Conservation (phyloP, 495 filamentous ascomycete genomes). For the Xylaria scruposa region DNA sequence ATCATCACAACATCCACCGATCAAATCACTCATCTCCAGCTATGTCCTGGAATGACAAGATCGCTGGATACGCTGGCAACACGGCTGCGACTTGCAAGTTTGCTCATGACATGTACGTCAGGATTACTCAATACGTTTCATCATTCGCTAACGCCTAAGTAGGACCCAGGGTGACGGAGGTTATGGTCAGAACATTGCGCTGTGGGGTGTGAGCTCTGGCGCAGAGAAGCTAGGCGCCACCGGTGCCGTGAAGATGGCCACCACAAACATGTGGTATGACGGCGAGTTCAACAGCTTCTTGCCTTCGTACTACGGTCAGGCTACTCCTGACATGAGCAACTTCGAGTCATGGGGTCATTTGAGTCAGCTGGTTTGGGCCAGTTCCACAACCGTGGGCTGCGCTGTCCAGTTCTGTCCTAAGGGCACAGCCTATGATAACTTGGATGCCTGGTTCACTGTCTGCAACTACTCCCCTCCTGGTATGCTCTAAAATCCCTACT, state of each 20-base stretch:
- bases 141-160: slow-evolving; percentile 26
- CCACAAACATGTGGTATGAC: slow-evolving; percentile 86
- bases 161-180: slow-evolving; percentile 62
- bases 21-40: slow-evolving; percentile 75
- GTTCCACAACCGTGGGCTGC: slow-evolving; percentile 75
- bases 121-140: background rate
- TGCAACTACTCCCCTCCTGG: slow-evolving; percentile 87
- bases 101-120: slow-evolving; percentile 75
- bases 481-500: slow-evolving; percentile 44
- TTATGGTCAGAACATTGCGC: slow-evolving; percentile 88
- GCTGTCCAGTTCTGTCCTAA: slow-evolving; percentile 60
- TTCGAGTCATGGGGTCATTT: slow-evolving; percentile 84
- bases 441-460: slow-evolving; percentile 68
- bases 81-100: slow-evolving; percentile 68
- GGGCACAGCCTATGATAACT: slow-evolving; percentile 50
- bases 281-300: slow-evolving; percentile 64
- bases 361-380: slow-evolving; percentile 89
- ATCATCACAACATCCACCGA: slow-evolving; percentile 87
- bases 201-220: slow-evolving; percentile 44
- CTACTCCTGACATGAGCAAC: slow-evolving; percentile 60
- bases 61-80: slow-evolving; percentile 65
- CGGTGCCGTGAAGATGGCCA: slow-evolving; percentile 64
- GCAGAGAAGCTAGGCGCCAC: slow-evolving; percentile 39
- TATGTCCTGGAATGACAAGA: slow-evolving; percentile 66
- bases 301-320: slow-evolving; percentile 45